Evolutionary conservation across 2,329 filamentous ascomycete genomes (phyloP).

Genomic region (Fusarium globosum): DNA sequence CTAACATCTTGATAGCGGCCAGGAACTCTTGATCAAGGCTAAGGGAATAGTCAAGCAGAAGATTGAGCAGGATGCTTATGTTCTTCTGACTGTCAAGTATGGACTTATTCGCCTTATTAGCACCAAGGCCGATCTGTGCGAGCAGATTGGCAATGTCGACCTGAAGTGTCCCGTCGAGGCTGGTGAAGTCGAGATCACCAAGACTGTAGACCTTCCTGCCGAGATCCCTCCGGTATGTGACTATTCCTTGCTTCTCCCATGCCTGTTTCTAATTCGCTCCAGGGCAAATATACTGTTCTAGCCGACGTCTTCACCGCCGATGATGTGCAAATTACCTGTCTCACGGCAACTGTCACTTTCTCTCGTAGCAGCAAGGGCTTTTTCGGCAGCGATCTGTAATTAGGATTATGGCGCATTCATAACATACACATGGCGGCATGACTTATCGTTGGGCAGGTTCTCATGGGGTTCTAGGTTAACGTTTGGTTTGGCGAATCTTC

Average conservation of each 20-base stretch:
- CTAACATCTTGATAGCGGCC: slow-evolving; percentile 68
- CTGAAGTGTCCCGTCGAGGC: slow-evolving; percentile 88
- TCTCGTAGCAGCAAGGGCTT: slow-evolving; percentile 50
- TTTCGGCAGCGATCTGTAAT: slow-evolving; percentile 57
- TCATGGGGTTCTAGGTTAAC: slow-evolving; percentile 25
- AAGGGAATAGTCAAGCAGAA: slow-evolving; percentile 77
- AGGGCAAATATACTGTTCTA: slow-evolving; percentile 91
- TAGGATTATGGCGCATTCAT: slow-evolving; percentile 12
- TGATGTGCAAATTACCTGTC: slow-evolving; percentile 82
- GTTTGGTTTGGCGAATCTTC: slow-evolving; percentile 39
- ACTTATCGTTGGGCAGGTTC: slow-evolving; percentile 32
- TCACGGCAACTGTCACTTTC: slow-evolving; percentile 80
- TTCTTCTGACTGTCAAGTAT: slow-evolving; percentile 90
- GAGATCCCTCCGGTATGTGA: slow-evolving; percentile 87
- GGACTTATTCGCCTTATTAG: slow-evolving; percentile 90
- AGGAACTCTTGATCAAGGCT: slow-evolving; percentile 81
- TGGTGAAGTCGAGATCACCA: slow-evolving; percentile 78
- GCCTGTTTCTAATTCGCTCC: slow-evolving; percentile 12
- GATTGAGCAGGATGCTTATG: slow-evolving; percentile 82
- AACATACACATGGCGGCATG: slow-evolving; percentile 22
- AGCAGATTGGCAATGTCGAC: slow-evolving; percentile 88
- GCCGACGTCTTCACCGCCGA: slow-evolving; percentile 86
- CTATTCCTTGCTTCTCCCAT: slow-evolving; percentile 30
- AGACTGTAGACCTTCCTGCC: slow-evolving; percentile 84
- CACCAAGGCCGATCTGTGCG: slow-evolving; percentile 85